Conservation (phyloP, 2,329 filamentous ascomycete genomes). For the Colletotrichum scovillei region DNA sequence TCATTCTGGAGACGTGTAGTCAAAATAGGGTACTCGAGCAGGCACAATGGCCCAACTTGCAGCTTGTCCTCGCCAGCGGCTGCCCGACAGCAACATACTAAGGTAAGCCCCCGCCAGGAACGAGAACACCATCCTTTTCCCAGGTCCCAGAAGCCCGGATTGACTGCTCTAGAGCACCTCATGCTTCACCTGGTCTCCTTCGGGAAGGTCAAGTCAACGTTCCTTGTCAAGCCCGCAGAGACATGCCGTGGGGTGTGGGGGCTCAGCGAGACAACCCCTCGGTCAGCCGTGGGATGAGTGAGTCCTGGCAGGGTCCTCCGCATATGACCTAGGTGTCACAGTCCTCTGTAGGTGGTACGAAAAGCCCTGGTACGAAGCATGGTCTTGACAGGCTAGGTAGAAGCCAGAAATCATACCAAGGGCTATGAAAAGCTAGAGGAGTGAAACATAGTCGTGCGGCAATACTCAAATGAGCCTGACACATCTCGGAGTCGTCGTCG, state of each 20-base stretch:
- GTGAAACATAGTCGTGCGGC: no score
- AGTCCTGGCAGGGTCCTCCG: not conserved
- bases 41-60: not conserved
- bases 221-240: conserved; percentile 13
- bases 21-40: not conserved
- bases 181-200: not conserved
- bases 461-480: no score
- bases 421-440: no score
- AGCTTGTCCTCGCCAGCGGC: not conserved
- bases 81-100: not conserved
- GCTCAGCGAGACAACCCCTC: conserved; percentile 10
- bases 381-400: not conserved
- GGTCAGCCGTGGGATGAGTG: conserved; percentile 5
- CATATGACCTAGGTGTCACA: not conserved
- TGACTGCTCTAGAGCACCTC: not conserved
- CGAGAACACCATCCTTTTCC: not conserved
- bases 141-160: not conserved
- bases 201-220: conserved; percentile 3
- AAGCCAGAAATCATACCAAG: no score
- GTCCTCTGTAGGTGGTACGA: not conserved
- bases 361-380: not conserved
- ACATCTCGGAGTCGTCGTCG: no score
- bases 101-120: not conserved
- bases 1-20: not conserved
- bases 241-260: conserved; percentile 19